phyloP scores from a whole-genome alignment of 305 asterid species.

The Solanum hybrid region DNA sequence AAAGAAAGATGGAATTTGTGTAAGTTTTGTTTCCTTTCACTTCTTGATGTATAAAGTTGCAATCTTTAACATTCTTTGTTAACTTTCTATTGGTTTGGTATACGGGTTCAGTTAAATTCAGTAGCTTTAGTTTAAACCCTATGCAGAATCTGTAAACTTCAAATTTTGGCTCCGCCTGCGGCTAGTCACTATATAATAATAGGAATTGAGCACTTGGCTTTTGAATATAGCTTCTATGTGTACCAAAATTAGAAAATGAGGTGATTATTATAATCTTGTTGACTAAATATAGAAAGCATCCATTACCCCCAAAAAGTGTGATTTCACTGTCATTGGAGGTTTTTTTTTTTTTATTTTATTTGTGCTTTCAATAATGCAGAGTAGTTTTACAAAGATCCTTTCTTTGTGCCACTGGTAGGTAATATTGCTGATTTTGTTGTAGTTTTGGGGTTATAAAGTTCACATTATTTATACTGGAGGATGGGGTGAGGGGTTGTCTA shows the following conservation, averaged over 20 bases:
- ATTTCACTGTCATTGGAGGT: not conserved
- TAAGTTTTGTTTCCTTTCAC: not conserved
- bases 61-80: not conserved
- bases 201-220: constrained; percentile 17
- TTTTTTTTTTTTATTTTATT: not conserved
- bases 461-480: not conserved
- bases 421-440: constrained; percentile 6
- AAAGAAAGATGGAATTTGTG: not conserved
- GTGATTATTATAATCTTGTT: constrained; percentile 29
- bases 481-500: not conserved
- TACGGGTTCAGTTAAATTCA: not conserved
- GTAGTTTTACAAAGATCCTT: constrained; percentile 1
- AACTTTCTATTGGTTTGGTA: not conserved
- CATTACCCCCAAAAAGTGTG: constrained; percentile 17
- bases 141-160: not conserved
- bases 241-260: constrained; percentile 25
- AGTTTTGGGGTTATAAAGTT: not conserved
- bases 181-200: constrained; percentile 8
- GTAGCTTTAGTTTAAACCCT: not conserved
- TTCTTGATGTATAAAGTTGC: not conserved
- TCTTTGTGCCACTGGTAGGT: constrained; percentile 10
- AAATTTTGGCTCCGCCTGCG: not conserved
- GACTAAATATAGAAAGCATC: constrained; percentile 45
- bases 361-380: not conserved
- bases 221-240: constrained; percentile 31